These are phyloP conservation scores for Datisca glomerata DNA, from an alignment of 306 rosid genomes.

Conservation along the genomic window DNA sequence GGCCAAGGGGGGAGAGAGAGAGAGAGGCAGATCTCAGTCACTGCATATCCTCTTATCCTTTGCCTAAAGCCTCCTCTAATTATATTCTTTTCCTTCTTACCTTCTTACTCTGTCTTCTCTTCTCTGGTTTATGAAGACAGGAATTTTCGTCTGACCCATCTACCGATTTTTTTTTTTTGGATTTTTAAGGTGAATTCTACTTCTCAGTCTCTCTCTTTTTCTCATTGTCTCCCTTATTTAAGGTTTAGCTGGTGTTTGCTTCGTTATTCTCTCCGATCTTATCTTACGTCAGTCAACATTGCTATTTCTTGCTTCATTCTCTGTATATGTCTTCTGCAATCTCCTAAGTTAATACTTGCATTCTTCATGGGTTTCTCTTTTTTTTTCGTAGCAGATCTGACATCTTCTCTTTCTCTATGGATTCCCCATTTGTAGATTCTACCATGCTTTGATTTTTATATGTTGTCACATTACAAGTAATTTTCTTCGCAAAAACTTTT, in stretches of 20 bases:
- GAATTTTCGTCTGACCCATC: conserved; percentile 4
- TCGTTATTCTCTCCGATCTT: too few species aligned
- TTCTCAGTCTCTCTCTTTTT: background rate
- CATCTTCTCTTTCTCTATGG: background rate
- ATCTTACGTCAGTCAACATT: background rate
- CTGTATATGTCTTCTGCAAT: background rate
- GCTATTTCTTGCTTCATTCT: background rate
- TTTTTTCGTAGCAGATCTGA: background rate
- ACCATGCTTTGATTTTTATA: conserved; percentile 1
- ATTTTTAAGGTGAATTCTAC: conserved; percentile 1
- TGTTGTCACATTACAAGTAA: background rate
- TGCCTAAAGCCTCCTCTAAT: background rate
- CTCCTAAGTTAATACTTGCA: too few species aligned
- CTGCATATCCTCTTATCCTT: background rate
- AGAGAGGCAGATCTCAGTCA: background rate
- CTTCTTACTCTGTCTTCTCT: background rate
- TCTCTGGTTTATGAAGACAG: conserved; percentile 5
- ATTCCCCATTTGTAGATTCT: background rate
- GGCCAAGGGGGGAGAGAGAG: background rate
- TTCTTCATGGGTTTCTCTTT: too few species aligned
- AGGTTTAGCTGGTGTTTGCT: too few species aligned
- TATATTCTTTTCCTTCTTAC: conserved; percentile 1
- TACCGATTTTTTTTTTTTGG: background rate
- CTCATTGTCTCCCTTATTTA: background rate
- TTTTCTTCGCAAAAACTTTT: background rate